Conservation (phyloP, 306 rosid genomes). For the Cicer yamashitae region DNA sequence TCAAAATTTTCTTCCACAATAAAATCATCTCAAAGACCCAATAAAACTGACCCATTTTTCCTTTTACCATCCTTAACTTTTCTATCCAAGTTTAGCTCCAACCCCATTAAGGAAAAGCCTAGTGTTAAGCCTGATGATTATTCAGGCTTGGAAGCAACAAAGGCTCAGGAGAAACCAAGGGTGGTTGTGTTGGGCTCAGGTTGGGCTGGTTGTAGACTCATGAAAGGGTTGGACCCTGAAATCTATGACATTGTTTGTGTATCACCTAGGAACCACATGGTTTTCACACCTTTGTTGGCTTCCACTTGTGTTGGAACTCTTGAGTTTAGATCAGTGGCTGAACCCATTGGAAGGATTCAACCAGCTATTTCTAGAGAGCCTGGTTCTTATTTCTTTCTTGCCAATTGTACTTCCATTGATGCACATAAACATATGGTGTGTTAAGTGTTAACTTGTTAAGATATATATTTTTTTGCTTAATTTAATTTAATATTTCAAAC, state of each 20-base stretch:
- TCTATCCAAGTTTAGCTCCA: conserved; percentile 56
- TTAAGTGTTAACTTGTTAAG: neutral
- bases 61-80: conserved; percentile 44
- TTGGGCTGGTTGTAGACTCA: conserved; percentile 87
- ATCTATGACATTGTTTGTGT: conserved; percentile 85
- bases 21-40: conserved; percentile 46
- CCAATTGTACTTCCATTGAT: conserved; percentile 67
- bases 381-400: conserved; percentile 90
- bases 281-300: conserved; percentile 88
- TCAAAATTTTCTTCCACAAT: conserved; percentile 55
- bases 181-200: conserved; percentile 90
- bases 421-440: conserved; percentile 67
- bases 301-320: conserved; percentile 96
- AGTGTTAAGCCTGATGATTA: conserved; percentile 29
- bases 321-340: conserved; percentile 94
- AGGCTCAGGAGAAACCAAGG: conserved; percentile 73
- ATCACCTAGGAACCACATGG: conserved; percentile 95
- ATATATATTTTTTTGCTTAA: neutral
- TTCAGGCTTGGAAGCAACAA: conserved; percentile 64
- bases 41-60: conserved; percentile 46
- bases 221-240: conserved; percentile 75
- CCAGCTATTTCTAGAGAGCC: conserved; percentile 86
- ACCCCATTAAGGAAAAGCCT: conserved; percentile 43
- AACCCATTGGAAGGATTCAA: conserved; percentile 87
- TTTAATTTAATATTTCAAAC: too few species aligned